Conservation (phyloP, 805 yeast species). For the Saturnispora zaruensis region DNA sequence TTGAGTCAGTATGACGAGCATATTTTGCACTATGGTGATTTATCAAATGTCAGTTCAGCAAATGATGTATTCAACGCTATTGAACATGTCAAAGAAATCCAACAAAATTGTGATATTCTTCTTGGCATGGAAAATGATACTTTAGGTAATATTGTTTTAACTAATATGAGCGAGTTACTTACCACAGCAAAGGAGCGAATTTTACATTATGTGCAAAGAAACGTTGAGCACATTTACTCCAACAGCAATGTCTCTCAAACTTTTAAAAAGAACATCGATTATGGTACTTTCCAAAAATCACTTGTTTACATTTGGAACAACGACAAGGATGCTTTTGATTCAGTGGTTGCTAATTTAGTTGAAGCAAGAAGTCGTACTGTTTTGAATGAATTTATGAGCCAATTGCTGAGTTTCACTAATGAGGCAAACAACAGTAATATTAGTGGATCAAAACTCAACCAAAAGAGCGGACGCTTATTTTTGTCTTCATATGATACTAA, state of each 20-base stretch:
- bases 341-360: slow-evolving; percentile 53
- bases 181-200: slow-evolving; percentile 48
- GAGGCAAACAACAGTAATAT: slow-evolving; percentile 9
- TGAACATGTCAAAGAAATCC: slow-evolving; percentile 53
- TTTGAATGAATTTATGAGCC: slow-evolving; percentile 58
- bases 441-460: slow-evolving; percentile 21
- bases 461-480: slow-evolving; percentile 33
- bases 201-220: slow-evolving; percentile 31
- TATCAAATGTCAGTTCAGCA: slow-evolving; percentile 39
- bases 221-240: slow-evolving; percentile 22
- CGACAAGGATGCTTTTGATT: slow-evolving; percentile 45
- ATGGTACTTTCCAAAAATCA: slow-evolving; percentile 23
- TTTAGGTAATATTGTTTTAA: slow-evolving; percentile 58
- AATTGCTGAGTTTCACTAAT: slow-evolving; percentile 34
- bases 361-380: slow-evolving; percentile 59
- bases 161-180: slow-evolving; percentile 43
- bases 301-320: slow-evolving; percentile 24
- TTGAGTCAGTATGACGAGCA: slow-evolving; percentile 66
- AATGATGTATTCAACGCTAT: slow-evolving; percentile 49
- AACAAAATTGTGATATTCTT: slow-evolving; percentile 59
- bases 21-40: slow-evolving; percentile 21
- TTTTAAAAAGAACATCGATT: background rate
- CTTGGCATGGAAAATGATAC: slow-evolving; percentile 60
- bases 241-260: slow-evolving; percentile 9
- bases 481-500: slow-evolving; percentile 71